A percentile compares a stretch with the other conserved stretches of the same genome.
These are phyloP conservation scores for Phytophthora aleatoria DNA, from an alignment of 352 stramenopile genomes.

Conservation along the genomic window DNA sequence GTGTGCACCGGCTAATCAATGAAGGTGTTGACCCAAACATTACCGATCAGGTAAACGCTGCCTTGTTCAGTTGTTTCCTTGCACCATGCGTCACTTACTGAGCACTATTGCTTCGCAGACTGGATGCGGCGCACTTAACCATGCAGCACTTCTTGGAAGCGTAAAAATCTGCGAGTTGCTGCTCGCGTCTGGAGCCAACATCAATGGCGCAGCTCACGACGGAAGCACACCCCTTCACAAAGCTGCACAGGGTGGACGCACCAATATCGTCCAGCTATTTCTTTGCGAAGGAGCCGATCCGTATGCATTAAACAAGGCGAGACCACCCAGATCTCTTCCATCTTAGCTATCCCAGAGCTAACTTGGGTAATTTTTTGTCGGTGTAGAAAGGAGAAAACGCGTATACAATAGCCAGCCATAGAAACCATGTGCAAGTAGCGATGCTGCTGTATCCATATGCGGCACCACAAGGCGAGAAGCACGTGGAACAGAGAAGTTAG, in stretches of 20 bases:
- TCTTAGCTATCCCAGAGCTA: not conserved
- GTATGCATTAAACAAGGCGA: slow-evolving; percentile 28
- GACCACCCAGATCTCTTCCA: not conserved
- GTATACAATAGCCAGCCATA: slow-evolving; percentile 36
- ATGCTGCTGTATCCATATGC: slow-evolving; percentile 29
- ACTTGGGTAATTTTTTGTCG: not conserved
- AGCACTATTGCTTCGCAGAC: slow-evolving; percentile 20
- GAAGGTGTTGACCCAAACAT: slow-evolving; percentile 1
- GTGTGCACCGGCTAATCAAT: slow-evolving; percentile 14
- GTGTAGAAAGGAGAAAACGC: slow-evolving; percentile 35
- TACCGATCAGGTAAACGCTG: slow-evolving; percentile 33
- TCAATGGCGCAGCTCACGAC: slow-evolving; percentile 20
- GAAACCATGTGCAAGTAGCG: slow-evolving; percentile 40
- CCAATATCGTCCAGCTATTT: slow-evolving; percentile 29
- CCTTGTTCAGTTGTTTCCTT: not conserved
- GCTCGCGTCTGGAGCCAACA: slow-evolving; percentile 23
- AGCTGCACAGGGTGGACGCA: slow-evolving; percentile 39
- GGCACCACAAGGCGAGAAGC: not conserved
- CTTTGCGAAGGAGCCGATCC: slow-evolving; percentile 27
- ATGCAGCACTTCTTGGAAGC: slow-evolving; percentile 43
- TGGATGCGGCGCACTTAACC: slow-evolving; percentile 37
- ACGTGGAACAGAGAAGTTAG: slow-evolving; percentile 7
- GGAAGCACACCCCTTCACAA: slow-evolving; percentile 45
- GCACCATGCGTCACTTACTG: not conserved
- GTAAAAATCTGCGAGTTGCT: slow-evolving; percentile 35